Base-by-base conservation (phyloP, 75 land plant genomes). In the Selaginella moellendorffii region DNA sequence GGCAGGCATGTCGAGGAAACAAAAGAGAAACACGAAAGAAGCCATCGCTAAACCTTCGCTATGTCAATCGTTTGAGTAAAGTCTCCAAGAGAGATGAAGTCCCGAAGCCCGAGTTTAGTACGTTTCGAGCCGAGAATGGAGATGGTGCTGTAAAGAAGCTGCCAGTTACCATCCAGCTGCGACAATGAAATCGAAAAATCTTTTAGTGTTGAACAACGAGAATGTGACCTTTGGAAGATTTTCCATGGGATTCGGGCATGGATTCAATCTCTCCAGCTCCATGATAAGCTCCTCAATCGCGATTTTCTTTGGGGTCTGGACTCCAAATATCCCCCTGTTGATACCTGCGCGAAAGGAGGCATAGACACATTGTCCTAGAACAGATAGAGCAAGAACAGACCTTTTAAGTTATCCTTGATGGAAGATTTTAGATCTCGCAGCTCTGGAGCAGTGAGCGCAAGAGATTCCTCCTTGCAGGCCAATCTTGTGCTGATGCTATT, bases 251-350 rank as follows among this genome's bases (percentile, higher is more conserved):
- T 77, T 30, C 30, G 80, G 78, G 24, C 64, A 76, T 27, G 97
- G 88, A 70, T 81, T 90, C 20, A 63, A 69, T 14, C 70, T 71
- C 72, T 90, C 93, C 25, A 90, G 72, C 27, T 66, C 73, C 74
- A 74, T 63, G 26, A 87, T 72, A 59, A 84, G 58, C 2, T 27
- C 68, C 63, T 78, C 93, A 69, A 90, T 79, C 74, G 84, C 84
- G n/a, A 73, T 51, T 68, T 84, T 90, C 76, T 75, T 82, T 2
- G 72, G 69, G 25, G 81, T 72, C 58, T 70, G 65, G 1, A 82
- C 78, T 29, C 97, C 97, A 76, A 90, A 90, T 60, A 90, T 78
- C 26, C 97, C 97, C 70, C 97, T 87, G 69, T 90, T 81, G 54
- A 87, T 65, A 30, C 93, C 93, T 87, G 63, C 42, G 53, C 29